Evolutionary conservation across 2,329 filamentous ascomycete genomes (phyloP), one percentile per base, ranked within the genome.

Genomic region (Fusarium proliferatum): DNA sequence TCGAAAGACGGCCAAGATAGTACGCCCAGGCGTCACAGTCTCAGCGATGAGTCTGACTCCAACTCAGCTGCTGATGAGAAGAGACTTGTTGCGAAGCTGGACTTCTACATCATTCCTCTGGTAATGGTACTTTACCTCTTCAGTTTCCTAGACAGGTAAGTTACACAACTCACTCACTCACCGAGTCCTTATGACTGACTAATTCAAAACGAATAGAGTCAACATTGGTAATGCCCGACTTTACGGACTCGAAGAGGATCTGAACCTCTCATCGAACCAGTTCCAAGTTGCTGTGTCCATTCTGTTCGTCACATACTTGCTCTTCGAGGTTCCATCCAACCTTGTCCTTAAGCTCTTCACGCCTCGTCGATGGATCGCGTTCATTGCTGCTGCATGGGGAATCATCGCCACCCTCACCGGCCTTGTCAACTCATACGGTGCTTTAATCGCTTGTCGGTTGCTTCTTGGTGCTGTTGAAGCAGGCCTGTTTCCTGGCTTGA

Each of bases 201-300:
- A 55, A 75, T 52, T 63, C 43, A 34, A 26, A 45, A 26, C 15
- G 12, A 38, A 19, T 62, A 87, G 86, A 81, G 91, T 93, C 60
- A 94, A 94, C 78, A 94, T 94, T 64, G 91, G 91, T 60, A 94
- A 93, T 81, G 92, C 91, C 19, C 86, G 89, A 6, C 84, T 93
- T 5, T 93, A 93, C 77, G 86, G 87, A 2, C 80, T 94, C 26
- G 90, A 93, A 76, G 80, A 88, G 64, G 91, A 93, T 71, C 84
- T 94, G 13, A 81, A 85, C 30, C 84, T 94, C 72, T 82, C 83
- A 30, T 85, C 88, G 7, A 86, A 86, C 48, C 91, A 94, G 78
- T 95, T 92, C 79, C 92, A 95, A 78, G 86, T 90, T 34, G 87
- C 88, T 28, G 89, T 92, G 4, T 91, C 89, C 12, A 88, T 93